Base-by-base conservation (phyloP, 495 filamentous ascomycete genomes). In the Penicillium canariense region DNA sequence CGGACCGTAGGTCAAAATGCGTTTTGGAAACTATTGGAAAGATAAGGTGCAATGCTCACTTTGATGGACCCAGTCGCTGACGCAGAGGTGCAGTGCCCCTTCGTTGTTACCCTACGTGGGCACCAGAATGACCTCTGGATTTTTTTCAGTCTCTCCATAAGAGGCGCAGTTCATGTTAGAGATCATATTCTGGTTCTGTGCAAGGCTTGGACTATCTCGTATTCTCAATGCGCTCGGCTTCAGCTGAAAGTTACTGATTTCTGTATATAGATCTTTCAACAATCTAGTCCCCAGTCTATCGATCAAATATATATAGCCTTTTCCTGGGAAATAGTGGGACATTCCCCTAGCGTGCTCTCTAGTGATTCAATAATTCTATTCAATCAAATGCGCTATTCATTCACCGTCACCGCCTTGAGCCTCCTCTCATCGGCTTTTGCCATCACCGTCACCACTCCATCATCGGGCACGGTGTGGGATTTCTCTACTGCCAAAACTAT, bases 401-500 rank as follows among this genome's bases (percentile, higher is more conserved):
- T 57, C 42, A 35, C 43, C 42, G 47, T 57, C 34, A 14, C 42
- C n/a, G 49, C 49, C 7, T 14, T 57, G 42, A 42, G 48, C 43
- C 34, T 57, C 42, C 42, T 57, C 48, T 52, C 55, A n/a, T 52
- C 55, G 34, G 55, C 55, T 35, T 52, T 48, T 34, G 48, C 55
- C 12, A 57, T 57, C 20, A 57, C 55, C 18, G 3, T 57, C 42
- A 57, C 55, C 20, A 42, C 42, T 48, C 55, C 55, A 2, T 48
- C 48, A 17, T 57, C 55, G 27, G 14, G 17, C 40, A 34, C 55
- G 26, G 48, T 34, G 25, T 57, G 55, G 55, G 55, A 57, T 40
- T 52, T 57, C 11, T 57, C 55, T 49, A 57, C 48, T 34, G 25
- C 55, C 48, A 57, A 57, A 48, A 57, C 55, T 12, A 57, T 57